Evolutionary conservation across 495 filamentous ascomycete species (phyloP).

Genomic region (Hypoxylon intermedium): DNA sequence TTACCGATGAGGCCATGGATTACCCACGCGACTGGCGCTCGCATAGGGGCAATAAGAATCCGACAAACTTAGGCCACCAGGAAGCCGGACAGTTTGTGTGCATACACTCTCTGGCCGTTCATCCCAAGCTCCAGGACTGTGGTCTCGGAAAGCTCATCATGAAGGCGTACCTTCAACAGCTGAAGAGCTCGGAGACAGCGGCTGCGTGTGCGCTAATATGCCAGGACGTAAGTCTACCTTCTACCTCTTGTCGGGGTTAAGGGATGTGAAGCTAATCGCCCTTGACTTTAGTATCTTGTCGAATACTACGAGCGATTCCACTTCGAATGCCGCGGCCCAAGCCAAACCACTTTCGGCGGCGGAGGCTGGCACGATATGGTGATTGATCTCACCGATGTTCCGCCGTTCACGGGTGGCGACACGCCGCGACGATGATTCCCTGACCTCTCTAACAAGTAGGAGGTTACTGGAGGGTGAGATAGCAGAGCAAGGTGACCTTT

Average conservation of each 20-base stretch:
- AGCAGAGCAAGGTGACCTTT: too few species aligned
- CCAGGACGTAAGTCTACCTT: conserved; percentile 61
- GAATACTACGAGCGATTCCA: conserved; percentile 79
- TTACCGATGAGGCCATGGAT: conserved; percentile 82
- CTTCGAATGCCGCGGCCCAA: conserved; percentile 72
- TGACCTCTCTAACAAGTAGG: too few species aligned
- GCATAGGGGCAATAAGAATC: conserved; percentile 27
- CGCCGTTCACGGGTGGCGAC: conserved; percentile 3
- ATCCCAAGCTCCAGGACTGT: conserved; percentile 74
- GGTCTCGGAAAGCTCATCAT: conserved; percentile 79
- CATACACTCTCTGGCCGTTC: conserved; percentile 81
- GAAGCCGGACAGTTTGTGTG: conserved; percentile 76
- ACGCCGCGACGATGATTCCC: not conserved
- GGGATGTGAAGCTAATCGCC: conserved; percentile 21
- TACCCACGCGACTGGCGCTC: conserved; percentile 69
- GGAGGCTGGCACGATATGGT: conserved; percentile 83
- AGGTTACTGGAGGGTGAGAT: too few species aligned
- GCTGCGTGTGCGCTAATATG: conserved; percentile 79
- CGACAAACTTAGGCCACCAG: conserved; percentile 62
- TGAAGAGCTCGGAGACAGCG: conserved; percentile 65
- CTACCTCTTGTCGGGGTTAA: conserved; percentile 1
- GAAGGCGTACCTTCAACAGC: conserved; percentile 75
- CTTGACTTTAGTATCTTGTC: conserved; percentile 60
- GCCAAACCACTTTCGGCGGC: conserved; percentile 70
- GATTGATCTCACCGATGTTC: conserved; percentile 1